Base-by-base conservation (phyloP, 768 basidiomycete genomes). In the Neoboletus brunneissimus region DNA sequence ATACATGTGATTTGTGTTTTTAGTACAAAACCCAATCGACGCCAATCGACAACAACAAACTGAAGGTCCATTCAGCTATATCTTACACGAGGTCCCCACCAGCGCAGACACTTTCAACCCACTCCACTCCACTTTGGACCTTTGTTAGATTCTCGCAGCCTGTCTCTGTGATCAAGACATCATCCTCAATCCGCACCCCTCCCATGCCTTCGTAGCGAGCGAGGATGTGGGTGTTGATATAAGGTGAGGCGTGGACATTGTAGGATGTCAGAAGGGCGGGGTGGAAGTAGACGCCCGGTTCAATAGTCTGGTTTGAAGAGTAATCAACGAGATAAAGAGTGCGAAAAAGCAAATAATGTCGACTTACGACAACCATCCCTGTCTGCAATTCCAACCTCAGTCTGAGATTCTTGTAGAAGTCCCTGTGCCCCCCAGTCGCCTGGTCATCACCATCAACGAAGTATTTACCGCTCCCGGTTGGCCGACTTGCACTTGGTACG, bases 171-270 rank as follows among this genome's bases (percentile, higher is more conserved):
- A 99, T 85, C 8, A 91, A 72, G 4, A 98, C 81, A 29, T 89
- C 93, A 69, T 98, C 96, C 71, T 98, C 96, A 60, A 98, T 95
- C 49, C 95, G 76, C 2, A 98, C 89, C 0, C 95, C 96, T 15
- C 96, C 96, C 23, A 98, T 90, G 34, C 75, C 73, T 64, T 91
- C 86, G 65, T 94, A 98, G 35, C 55, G 59, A 35, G 67, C 58
- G 18, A 69, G 69, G 20, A 62, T 46, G 0, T 59, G 53, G 0
- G 46, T 40, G 20, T 69, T 52, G 59, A 98, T 84, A 29, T 67
- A 69, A 44, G 44, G 65, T 10, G 64, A 86, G 78, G 56, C 76
- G 76, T 29, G 87, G 86, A 63, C 81, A 73, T 43, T 84, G 81
- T 86, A 77, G 10, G 85, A 76, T 5, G 81, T 79, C n/a, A 95